Evolutionary conservation across 192 early-diverging fungal species (phyloP).

Genomic region (Coemansia sp.): DNA sequence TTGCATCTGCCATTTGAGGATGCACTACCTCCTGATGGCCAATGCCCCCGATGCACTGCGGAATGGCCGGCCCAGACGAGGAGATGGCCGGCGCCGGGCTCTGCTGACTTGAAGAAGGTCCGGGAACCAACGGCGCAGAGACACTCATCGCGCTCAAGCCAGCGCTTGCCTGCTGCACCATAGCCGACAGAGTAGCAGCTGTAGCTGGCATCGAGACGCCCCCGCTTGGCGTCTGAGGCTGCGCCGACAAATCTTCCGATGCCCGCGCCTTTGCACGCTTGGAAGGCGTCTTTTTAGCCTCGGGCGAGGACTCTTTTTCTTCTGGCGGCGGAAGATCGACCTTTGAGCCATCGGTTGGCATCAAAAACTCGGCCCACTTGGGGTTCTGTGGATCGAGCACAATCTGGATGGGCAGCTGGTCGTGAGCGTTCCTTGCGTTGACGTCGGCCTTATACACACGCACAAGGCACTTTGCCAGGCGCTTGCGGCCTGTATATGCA

Average conservation of each 20-base stretch:
- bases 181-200: background rate
- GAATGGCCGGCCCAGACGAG: constrained; percentile 19
- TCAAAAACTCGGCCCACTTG: constrained; percentile 49
- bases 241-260: background rate
- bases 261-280: constrained; percentile 19
- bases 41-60: constrained; percentile 52
- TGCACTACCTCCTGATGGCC: constrained; percentile 42
- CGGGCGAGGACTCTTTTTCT: constrained; percentile 10
- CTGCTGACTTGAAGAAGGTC: background rate
- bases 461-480: constrained; percentile 69
- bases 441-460: constrained; percentile 72
- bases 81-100: constrained; percentile 9
- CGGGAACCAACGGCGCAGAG: background rate
- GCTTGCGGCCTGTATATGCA: constrained; percentile 72
- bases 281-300: constrained; percentile 25
- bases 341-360: constrained; percentile 45
- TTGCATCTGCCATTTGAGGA: constrained; percentile 38
- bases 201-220: background rate
- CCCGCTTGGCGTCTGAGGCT: background rate
- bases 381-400: constrained; percentile 61
- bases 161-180: background rate
- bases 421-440: constrained; percentile 70
- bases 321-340: constrained; percentile 28
- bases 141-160: background rate
- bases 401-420: constrained; percentile 77